Evolutionary conservation across 2,329 filamentous ascomycete species (phyloP), one percentile per base, ranked within the genome.

Genomic region (Cordyceps tenuipes): DNA sequence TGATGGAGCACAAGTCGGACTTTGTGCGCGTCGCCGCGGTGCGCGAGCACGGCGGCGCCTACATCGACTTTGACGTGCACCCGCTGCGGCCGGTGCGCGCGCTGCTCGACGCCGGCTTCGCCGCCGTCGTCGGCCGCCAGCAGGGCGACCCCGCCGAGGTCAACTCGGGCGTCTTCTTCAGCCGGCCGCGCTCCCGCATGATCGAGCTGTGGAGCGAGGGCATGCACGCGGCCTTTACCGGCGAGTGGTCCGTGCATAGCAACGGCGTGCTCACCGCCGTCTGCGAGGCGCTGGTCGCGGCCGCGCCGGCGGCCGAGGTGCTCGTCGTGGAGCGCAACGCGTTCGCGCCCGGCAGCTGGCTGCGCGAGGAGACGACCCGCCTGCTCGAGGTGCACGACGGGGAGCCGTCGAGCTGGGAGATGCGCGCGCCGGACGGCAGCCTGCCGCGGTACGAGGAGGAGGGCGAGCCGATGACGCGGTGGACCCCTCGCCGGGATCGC

Each of bases 251-350:
- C n/a, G 63, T 63, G 6, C 66, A 67, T 50, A 64, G 64, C 57
- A 65, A 68, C 60, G 44, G 36, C 5, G 60, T 63, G 3, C 57
- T 69, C 3, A 68, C 65, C 8, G 21, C 21, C 26, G 26, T 67
- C 8, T 62, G 74, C 15, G 86, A 86, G 64, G 75, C 76, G 61
- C 74, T 91, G 7, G 55, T 49, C 21, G 23, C 48, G 17, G 55
- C 61, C 9, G 41, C 62, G 8, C 44, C 59, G 21, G 64, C 65
- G 60, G 58, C 59, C 21, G 64, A 67, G 60, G 58, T 65, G 48
- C 62, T 67, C 19, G 64, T 65, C 50, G 47, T 67, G 60, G 64
- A 66, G 50, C 60, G 59, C 15, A 36, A 62, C 36, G 65, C 65
- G 7, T 65, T 67, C 21, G 61, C 63, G 17, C 65, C 64, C 3